These are phyloP conservation scores for Gossypium australe DNA, from an alignment of 345 rosid species.

Conservation along the genomic window DNA sequence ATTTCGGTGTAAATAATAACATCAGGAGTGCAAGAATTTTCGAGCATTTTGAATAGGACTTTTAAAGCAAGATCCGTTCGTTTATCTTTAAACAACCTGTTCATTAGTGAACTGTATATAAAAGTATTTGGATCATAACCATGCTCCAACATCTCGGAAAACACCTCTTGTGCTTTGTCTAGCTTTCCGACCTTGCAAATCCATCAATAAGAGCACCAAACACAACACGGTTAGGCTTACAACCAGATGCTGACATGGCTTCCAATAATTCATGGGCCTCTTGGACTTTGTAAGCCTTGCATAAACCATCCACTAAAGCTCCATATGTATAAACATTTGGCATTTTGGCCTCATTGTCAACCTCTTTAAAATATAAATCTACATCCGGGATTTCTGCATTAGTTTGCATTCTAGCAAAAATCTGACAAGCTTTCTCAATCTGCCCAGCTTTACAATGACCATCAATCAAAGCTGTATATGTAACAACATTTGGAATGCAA, in stretches of 20 bases:
- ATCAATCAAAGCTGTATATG: conserved; percentile 83
- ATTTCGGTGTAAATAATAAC: conserved; percentile 82
- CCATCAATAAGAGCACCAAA: conserved; percentile 94
- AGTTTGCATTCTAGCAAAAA: conserved; percentile 73
- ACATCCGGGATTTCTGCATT: conserved; percentile 45
- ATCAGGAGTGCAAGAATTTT: conserved; percentile 76
- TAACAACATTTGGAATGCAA: conserved; percentile 69
- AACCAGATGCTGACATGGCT: conserved; percentile 59
- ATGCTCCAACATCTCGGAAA: conserved; percentile 68
- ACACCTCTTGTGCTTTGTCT: conserved; percentile 80
- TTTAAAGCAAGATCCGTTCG: conserved; percentile 78
- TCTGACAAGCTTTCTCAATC: conserved; percentile 70
- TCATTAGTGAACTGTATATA: conserved; percentile 83
- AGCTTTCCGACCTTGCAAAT: conserved; percentile 78
- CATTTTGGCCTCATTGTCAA: conserved; percentile 32
- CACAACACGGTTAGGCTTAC: conserved; percentile 71
- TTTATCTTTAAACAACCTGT: conserved; percentile 69
- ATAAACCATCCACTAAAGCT: conserved; percentile 81
- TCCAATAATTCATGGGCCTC: conserved; percentile 72
- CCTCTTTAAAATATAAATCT: conserved; percentile 51
- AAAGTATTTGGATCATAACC: conserved; percentile 57
- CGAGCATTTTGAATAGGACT: conserved; percentile 82
- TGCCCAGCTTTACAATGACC: conserved; percentile 91
- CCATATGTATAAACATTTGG: conserved; percentile 92
- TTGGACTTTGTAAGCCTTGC: conserved; percentile 79